A percentile compares a stretch with the other conserved stretches of the same genome.
phyloP scores from a whole-genome alignment of 805 yeast genomes.

The Myxozyma monticola region DNA sequence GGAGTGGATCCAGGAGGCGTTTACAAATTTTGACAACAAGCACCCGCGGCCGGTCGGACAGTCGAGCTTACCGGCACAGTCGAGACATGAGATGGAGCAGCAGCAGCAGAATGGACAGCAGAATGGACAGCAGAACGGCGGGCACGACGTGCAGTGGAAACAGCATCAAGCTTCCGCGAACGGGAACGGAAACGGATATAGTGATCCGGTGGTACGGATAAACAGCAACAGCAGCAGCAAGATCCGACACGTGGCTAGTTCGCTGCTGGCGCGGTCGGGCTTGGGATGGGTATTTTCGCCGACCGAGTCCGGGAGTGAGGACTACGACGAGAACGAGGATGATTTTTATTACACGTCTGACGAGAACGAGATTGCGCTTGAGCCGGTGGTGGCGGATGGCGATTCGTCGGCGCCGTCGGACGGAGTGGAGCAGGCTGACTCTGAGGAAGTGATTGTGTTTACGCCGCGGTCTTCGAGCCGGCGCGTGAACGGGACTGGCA shows the following conservation, averaged over 20 bases:
- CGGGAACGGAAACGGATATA: too few relatives aligned
- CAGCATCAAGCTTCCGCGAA: neutral
- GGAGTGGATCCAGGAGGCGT: constrained; percentile 33
- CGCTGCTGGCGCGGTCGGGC: constrained; percentile 12
- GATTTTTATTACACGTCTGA: constrained; percentile 11
- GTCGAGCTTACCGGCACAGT: too few relatives aligned
- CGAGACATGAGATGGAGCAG: too few relatives aligned
- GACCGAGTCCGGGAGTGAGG: neutral
- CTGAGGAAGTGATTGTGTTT: neutral
- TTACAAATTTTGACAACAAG: constrained; percentile 3
- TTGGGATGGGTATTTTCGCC: constrained; percentile 16
- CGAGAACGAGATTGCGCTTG: constrained; percentile 5
- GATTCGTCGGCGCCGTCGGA: neutral
- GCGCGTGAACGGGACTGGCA: too few relatives aligned
- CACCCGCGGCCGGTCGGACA: neutral
- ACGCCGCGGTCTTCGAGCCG: constrained; percentile 5
- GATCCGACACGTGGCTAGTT: neutral
- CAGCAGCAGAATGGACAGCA: neutral
- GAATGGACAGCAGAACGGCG: neutral
- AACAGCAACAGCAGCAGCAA: neutral
- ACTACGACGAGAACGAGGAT: constrained; percentile 16
- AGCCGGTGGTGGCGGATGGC: constrained; percentile 2
- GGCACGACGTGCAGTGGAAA: neutral
- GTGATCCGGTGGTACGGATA: neutral
- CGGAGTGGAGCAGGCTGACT: neutral